These are phyloP conservation scores for Penicillium sp. DNA, from an alignment of 2,329 filamentous ascomycete genomes.

Conservation along the genomic window DNA sequence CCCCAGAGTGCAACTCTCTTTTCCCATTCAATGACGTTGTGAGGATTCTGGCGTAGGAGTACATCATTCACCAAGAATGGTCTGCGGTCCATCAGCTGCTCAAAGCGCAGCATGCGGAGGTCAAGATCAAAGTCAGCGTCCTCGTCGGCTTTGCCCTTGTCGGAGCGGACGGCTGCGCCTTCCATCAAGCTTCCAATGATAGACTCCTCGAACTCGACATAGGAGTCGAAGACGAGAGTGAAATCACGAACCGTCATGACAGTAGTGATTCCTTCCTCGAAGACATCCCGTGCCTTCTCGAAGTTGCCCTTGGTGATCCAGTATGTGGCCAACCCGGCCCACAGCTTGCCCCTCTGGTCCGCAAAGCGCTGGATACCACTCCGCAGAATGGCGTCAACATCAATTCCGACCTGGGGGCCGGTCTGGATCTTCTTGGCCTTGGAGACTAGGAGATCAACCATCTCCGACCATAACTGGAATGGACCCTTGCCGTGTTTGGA, in stretches of 20 bases:
- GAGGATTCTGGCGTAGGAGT: conserved; percentile 87
- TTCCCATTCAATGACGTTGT: conserved; percentile 95
- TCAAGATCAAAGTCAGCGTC: conserved; percentile 92
- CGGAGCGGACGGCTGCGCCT: conserved; percentile 72
- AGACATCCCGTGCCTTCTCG: conserved; percentile 86
- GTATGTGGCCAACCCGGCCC: conserved; percentile 92
- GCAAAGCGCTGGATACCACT: conserved; percentile 88
- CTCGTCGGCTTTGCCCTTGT: conserved; percentile 73
- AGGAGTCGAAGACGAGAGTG: conserved; percentile 92
- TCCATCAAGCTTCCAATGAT: conserved; percentile 92
- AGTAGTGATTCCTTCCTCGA: conserved; percentile 93
- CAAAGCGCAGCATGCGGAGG: conserved; percentile 95
- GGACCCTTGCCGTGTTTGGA: conserved; percentile 93
- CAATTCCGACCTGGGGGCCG: conserved; percentile 74
- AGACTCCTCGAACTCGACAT: conserved; percentile 94
- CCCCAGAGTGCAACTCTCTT: conserved; percentile 96
- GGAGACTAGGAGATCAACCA: conserved; percentile 90
- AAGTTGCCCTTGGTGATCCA: conserved; percentile 94
- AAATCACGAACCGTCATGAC: conserved; percentile 99
- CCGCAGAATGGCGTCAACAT: conserved; percentile 87
- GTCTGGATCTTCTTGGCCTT: conserved; percentile 85
- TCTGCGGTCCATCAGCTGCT: conserved; percentile 94
- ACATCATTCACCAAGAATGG: conserved; percentile 97
- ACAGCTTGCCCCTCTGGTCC: conserved; percentile 91
- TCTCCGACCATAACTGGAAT: conserved; percentile 96